phyloP scores from a whole-genome alignment of 305 asterid species.

The Caryopteris hybrid region DNA sequence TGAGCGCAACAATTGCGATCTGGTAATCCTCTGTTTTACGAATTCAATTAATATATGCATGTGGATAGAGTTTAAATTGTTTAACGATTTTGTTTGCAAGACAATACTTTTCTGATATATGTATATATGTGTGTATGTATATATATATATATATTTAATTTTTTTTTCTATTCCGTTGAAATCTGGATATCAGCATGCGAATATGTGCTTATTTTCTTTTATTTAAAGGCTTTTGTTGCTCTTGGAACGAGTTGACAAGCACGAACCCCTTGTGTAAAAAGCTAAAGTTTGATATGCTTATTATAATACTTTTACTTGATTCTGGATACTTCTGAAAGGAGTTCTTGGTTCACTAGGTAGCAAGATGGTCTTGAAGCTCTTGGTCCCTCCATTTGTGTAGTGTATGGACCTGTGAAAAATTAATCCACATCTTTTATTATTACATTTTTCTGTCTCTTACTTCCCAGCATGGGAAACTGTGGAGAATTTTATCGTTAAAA shows the following conservation, averaged over 20 bases:
- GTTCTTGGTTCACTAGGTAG: too few relatives aligned
- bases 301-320: too few relatives aligned
- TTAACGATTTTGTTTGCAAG: not conserved
- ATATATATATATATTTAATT: too few relatives aligned
- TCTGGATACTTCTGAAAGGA: too few relatives aligned
- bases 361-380: not conserved
- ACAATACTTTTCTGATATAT: not conserved
- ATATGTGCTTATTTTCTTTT: not conserved
- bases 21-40: conserved; percentile 43
- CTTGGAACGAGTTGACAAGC: too few relatives aligned
- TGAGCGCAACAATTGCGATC: conserved; percentile 82
- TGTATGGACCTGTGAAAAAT: not conserved
- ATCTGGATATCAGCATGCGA: not conserved
- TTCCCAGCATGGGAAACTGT: not conserved
- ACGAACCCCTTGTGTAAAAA: too few relatives aligned
- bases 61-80: not conserved
- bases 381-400: not conserved
- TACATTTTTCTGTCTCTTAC: not conserved
- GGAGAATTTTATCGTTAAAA: not conserved
- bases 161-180: not conserved
- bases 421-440: not conserved
- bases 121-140: too few relatives aligned
- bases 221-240: not conserved
- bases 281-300: too few relatives aligned
- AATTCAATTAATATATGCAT: not conserved